These are phyloP conservation scores for Erodium texanum DNA, from an alignment of 441 rosid genomes.

Conservation along the genomic window DNA sequence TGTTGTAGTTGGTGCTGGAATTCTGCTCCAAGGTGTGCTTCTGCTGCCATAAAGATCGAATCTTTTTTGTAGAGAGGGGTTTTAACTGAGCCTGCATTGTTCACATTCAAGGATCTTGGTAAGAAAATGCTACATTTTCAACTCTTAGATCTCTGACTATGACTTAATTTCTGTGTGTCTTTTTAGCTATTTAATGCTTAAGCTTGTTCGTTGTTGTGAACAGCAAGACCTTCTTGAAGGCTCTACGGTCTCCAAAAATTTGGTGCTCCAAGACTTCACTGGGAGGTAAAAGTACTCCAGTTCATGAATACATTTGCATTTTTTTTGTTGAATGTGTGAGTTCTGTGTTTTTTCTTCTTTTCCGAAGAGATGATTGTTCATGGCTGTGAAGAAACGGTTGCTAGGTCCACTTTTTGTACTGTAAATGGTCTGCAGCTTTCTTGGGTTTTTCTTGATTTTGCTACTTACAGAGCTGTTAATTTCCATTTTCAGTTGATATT, in stretches of 20 bases:
- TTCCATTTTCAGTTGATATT: conserved; percentile 6
- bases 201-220: conserved; percentile 25
- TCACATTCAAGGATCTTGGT: conserved; percentile 36
- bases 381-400: conserved; percentile 14
- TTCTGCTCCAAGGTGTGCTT: conserved; percentile 5
- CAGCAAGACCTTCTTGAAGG: conserved; percentile 21
- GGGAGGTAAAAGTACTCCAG: conserved; percentile 19
- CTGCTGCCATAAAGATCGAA: conserved; percentile 26
- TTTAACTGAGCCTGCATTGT: conserved; percentile 34
- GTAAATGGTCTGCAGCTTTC: conserved; percentile 10
- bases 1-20: conserved; percentile 3
- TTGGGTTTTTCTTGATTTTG: conserved; percentile 15
- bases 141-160: conserved; percentile 29
- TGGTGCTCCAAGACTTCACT: conserved; percentile 15
- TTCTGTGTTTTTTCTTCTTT: conserved; percentile 2
- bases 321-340: conserved; percentile 10
- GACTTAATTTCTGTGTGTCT: conserved; percentile 28
- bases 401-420: neutral
- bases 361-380: neutral
- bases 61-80: conserved; percentile 21
- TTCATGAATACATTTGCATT: conserved; percentile 11
- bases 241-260: conserved; percentile 15
- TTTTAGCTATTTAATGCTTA: conserved; percentile 30
- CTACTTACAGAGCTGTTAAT: conserved; percentile 10
- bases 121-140: conserved; percentile 30